phyloP scores from a whole-genome alignment of 1,284 basidiomycete genomes.

The Gomphus sp. region DNA sequence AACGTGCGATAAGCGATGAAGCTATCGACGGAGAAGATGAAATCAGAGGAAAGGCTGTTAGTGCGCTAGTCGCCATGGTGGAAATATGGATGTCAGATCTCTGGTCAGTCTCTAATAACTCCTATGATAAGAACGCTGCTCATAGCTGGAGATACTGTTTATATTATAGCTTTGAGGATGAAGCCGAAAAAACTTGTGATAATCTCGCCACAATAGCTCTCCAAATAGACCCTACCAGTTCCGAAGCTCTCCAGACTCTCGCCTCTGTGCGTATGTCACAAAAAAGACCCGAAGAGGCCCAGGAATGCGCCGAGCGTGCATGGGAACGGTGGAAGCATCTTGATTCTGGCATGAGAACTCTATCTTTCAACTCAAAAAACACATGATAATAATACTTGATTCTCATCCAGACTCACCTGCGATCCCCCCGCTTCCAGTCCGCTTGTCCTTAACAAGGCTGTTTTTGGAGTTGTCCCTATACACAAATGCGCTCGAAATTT shows the following conservation, averaged over 20 bases:
- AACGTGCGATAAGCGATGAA: conserved; percentile 38
- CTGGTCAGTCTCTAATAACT: conserved; percentile 45
- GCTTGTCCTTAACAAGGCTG: conserved; percentile 71
- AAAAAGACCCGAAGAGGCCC: conserved; percentile 73
- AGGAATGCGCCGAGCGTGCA: conserved; percentile 56
- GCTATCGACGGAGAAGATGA: conserved; percentile 44
- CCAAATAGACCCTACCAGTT: conserved; percentile 66
- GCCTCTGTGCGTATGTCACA: conserved; percentile 90
- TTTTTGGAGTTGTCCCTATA: conserved; percentile 76
- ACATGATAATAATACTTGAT: background rate
- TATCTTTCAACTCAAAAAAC: background rate
- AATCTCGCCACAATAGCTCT: conserved; percentile 64
- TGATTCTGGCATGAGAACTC: conserved; percentile 46
- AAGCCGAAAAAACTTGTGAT: conserved; percentile 77
- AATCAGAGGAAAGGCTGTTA: conserved; percentile 62
- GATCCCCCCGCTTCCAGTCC: conserved; percentile 67
- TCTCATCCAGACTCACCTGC: conserved; percentile 47
- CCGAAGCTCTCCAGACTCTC: conserved; percentile 74
- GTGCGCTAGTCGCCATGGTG: conserved; percentile 86
- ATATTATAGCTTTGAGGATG: conserved; percentile 61
- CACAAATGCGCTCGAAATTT: conserved; percentile 62
- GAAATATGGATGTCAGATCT: conserved; percentile 97
- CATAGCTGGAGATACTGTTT: conserved; percentile 7
- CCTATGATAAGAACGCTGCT: background rate
- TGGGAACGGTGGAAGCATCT: conserved; percentile 71